Conservation (phyloP, 202 grass and related monocot species). For the Sporobolus alterniflorus region DNA sequence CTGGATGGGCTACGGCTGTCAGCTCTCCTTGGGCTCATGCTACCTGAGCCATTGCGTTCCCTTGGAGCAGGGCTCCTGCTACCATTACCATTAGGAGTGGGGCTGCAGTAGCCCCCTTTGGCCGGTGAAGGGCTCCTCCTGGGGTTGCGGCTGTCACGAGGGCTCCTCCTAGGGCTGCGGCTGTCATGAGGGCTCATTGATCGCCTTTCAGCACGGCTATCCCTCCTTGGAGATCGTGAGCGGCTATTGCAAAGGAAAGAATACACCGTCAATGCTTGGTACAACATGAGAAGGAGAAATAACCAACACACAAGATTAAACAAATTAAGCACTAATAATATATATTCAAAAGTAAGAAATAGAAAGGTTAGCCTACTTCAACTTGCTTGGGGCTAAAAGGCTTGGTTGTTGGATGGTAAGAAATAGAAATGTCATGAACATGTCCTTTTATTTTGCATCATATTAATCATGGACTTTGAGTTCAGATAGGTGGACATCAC, state of each 20-base stretch:
- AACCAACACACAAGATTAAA: background rate
- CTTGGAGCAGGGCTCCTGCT: slow-evolving; percentile 76
- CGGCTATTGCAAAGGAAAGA: slow-evolving; percentile 36
- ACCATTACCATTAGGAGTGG: slow-evolving; percentile 58
- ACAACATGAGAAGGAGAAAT: background rate
- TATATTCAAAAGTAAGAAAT: background rate
- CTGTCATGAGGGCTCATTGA: slow-evolving; percentile 62
- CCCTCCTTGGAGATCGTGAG: slow-evolving; percentile 67
- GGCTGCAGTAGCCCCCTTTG: slow-evolving; percentile 51
- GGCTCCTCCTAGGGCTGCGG: slow-evolving; percentile 55
- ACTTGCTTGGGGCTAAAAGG: too few species aligned
- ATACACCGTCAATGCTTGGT: slow-evolving; percentile 15
- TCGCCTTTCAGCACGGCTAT: slow-evolving; percentile 51
- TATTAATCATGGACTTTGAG: background rate
- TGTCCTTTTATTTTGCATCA: background rate
- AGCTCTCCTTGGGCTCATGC: slow-evolving; percentile 59
- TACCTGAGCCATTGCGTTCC: slow-evolving; percentile 45
- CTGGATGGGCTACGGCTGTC: slow-evolving; percentile 47
- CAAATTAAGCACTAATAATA: background rate
- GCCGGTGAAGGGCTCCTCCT: slow-evolving; percentile 35
- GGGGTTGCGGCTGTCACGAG: slow-evolving; percentile 39
- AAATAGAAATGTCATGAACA: too few species aligned
- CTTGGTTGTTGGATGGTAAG: too few species aligned
- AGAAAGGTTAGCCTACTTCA: too few species aligned
- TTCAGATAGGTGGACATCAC: background rate